These are phyloP conservation scores for Fomitopsis pinicola DNA, from an alignment of 1,284 basidiomycete species.

Conservation along the genomic window DNA sequence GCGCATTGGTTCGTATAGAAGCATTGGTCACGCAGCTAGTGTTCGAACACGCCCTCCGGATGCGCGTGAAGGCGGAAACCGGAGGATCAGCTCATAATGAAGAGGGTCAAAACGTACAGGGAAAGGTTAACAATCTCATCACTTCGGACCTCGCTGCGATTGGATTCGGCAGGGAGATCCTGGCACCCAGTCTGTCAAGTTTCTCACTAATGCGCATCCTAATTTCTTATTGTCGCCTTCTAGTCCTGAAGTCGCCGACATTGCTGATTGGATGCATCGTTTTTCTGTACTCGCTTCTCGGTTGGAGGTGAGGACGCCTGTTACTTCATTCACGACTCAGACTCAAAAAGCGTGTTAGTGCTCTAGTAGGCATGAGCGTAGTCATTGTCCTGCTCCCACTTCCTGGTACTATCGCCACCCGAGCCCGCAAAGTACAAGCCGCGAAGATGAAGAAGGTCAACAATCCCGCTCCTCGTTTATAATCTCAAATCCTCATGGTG, in stretches of 20 bases:
- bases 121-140: constrained; percentile 42
- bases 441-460: constrained; percentile 28
- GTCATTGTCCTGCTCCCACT: constrained; percentile 52
- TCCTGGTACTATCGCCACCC: constrained; percentile 32
- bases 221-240: constrained; percentile 5
- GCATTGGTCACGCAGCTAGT: constrained; percentile 61
- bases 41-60: constrained; percentile 63
- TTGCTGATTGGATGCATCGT: constrained; percentile 28
- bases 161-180: constrained; percentile 26
- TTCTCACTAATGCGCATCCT: background rate
- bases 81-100: constrained; percentile 11
- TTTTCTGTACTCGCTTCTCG: constrained; percentile 43
- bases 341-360: constrained; percentile 17
- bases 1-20: constrained; percentile 47
- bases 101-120: constrained; percentile 29
- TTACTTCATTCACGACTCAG: background rate
- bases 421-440: constrained; percentile 25
- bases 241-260: constrained; percentile 28
- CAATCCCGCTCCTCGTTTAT: background rate
- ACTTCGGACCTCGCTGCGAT: constrained; percentile 30
- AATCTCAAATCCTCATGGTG: background rate
- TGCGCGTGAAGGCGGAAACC: constrained; percentile 52
- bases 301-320: constrained; percentile 34
- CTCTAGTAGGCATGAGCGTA: constrained; percentile 45
- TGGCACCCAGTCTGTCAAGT: constrained; percentile 19